These are phyloP conservation scores for Neocatenulostroma microsporum DNA, from an alignment of 2,329 filamentous ascomycete genomes.

Conservation along the genomic window DNA sequence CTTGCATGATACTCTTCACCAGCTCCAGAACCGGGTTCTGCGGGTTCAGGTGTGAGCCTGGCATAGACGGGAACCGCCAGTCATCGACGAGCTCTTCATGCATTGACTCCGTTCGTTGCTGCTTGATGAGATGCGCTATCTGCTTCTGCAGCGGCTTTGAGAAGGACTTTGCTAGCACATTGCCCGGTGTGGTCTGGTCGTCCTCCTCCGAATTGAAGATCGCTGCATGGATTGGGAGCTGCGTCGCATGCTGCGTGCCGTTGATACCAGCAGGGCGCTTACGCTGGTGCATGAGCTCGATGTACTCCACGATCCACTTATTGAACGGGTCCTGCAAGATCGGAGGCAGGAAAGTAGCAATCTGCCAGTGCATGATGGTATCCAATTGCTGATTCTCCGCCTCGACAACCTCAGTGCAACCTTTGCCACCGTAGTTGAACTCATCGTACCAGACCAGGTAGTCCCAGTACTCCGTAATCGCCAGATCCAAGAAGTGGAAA, in stretches of 20 bases:
- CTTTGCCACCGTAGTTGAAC: conserved; percentile 96
- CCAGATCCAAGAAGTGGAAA: conserved; percentile 94
- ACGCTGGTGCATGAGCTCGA: conserved; percentile 82
- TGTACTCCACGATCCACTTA: conserved; percentile 90
- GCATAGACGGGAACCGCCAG: conserved; percentile 75
- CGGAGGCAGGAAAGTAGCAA: conserved; percentile 76
- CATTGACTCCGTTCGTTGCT: conserved; percentile 80
- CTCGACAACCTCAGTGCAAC: conserved; percentile 70
- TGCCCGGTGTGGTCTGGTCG: conserved; percentile 48
- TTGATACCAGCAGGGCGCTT: conserved; percentile 56
- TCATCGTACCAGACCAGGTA: conserved; percentile 98
- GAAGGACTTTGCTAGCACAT: conserved; percentile 71
- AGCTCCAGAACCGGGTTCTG: conserved; percentile 78
- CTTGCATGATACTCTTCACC: conserved; percentile 87
- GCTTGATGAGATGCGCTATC: conserved; percentile 69
- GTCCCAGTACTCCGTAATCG: conserved; percentile 99
- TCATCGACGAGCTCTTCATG: conserved; percentile 82
- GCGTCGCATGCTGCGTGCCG: conserved; percentile 50
- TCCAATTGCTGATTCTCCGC: conserved; percentile 73
- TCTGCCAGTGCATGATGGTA: conserved; percentile 97
- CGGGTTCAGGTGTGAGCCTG: conserved; percentile 58
- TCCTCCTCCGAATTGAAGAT: conserved; percentile 51
- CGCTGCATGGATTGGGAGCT: conserved; percentile 50
- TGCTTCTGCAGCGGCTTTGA: conserved; percentile 87
- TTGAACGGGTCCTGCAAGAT: conserved; percentile 78